Evolutionary conservation across 2,329 filamentous ascomycete species (phyloP), one percentile per base, ranked within the genome.

Genomic region (Ophiostoma sp.): DNA sequence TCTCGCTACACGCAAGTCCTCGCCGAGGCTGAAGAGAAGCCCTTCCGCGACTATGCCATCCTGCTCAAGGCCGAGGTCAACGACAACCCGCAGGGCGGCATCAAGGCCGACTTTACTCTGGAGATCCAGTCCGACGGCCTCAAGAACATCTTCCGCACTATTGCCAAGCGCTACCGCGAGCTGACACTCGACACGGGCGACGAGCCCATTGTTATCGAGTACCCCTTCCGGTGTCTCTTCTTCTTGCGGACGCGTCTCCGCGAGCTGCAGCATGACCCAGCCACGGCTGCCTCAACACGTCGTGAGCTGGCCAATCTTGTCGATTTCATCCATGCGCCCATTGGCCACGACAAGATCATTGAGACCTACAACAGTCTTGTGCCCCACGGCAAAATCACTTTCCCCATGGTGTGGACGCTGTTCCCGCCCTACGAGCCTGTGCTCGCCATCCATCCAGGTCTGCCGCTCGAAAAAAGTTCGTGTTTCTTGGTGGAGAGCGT

Each of bases 401-500:
- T 72, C 22, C 57, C 42, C 25, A 72, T 72, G 57, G 59, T 72
- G 59, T 72, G 70, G 70, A 72, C 70, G 31, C 59, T 72, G 70
- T 72, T 66, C n/a, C 70, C 70, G 42, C 70, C 70, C 1, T 64
- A 72, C 70, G 70, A 72, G 70, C 70, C 70, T 12, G 70, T 72
- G 12, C 28, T 72, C 2, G 57, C 70, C 42, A 45, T 55, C 31
- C 42, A 66, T 12, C 19, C 42, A 3, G 70, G 61, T 17, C 39
- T 48, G 19, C 25, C 25, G 17, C 61, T 55, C 28, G 61, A 64
- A 45, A 48, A 70, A 28, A 52, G 57, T 42, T 64, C 70, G n/a
- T 72, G 70, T 31, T 66, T 55, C 61, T 33, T 72, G 4, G 59
- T 66, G 11, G 70, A 72, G 57, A 50, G 57, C 19, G 70, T 72